Percentiles rank a stretch among this genome's conserved stretches.
Conservation (phyloP, 2,329 filamentous ascomycete species). For the Fusarium lateritium region DNA sequence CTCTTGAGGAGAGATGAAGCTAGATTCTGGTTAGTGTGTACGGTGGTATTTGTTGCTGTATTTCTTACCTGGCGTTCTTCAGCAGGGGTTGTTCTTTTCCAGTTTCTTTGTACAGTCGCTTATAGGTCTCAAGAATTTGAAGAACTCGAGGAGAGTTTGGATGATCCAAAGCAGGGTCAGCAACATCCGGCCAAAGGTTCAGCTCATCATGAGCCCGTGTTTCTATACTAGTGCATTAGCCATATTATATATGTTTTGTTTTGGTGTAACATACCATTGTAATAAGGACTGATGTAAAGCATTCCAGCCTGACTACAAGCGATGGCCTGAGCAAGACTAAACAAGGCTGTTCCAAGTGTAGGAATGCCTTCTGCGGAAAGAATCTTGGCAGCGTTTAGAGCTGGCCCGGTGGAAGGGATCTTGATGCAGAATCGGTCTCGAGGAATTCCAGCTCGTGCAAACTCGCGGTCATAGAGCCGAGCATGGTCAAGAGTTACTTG, state of each 20-base stretch:
- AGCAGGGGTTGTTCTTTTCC: conserved; percentile 64
- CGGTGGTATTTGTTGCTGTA: rapidly evolving
- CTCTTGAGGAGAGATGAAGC: conserved; percentile 60
- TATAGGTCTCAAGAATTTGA: conserved; percentile 65
- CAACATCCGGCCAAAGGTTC: conserved; percentile 61
- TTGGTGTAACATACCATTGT: conserved; percentile 55
- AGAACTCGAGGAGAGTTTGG: conserved; percentile 63
- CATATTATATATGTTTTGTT: rapidly evolving
- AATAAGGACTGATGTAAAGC: conserved; percentile 66
- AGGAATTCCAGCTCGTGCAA: conserved; percentile 60
- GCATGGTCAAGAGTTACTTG: conserved; percentile 62
- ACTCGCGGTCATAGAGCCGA: conserved; percentile 62
- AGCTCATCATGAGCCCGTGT: conserved; percentile 60
- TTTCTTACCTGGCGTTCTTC: conserved; percentile 60
- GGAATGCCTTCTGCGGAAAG: conserved; percentile 61
- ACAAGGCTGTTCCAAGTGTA: conserved; percentile 64
- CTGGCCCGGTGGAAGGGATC: conserved; percentile 64
- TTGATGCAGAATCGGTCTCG: conserved; percentile 66
- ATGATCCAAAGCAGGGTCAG: conserved; percentile 63
- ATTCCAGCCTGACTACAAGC: conserved; percentile 64
- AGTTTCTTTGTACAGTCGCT: conserved; percentile 61
- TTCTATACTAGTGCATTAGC: conserved; percentile 50
- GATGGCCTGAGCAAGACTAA: conserved; percentile 64
- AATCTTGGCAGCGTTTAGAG: conserved; percentile 60
- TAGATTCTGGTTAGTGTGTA: conserved; percentile 31